These are phyloP conservation scores for Boletus sp. DNA, from an alignment of 768 basidiomycete genomes.

Conservation along the genomic window DNA sequence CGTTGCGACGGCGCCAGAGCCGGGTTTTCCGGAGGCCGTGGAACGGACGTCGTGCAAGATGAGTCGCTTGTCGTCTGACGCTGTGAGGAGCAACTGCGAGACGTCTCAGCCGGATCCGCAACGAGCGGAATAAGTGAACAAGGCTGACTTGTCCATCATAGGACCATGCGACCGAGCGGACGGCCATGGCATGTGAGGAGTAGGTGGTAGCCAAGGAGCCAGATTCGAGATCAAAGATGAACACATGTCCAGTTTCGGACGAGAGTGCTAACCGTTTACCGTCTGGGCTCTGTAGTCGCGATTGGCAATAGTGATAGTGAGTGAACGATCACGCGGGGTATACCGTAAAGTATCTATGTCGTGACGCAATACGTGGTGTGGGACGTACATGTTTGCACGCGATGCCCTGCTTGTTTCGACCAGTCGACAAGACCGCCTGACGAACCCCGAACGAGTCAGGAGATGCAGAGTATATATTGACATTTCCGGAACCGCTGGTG, in stretches of 20 bases:
- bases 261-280: conserved; percentile 79
- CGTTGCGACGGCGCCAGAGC: conserved; percentile 78
- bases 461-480: conserved; percentile 69
- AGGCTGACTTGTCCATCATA: conserved; percentile 75
- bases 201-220: conserved; percentile 64
- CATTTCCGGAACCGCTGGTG: conserved; percentile 66
- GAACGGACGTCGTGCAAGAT: conserved; percentile 86
- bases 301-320: neutral
- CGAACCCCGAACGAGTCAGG: conserved; percentile 63
- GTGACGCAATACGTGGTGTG: neutral
- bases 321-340: neutral
- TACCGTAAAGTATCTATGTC: neutral
- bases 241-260: conserved; percentile 84
- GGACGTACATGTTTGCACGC: conserved; percentile 61
- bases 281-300: conserved; percentile 70
- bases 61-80: conserved; percentile 90
- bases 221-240: conserved; percentile 77
- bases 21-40: conserved; percentile 52
- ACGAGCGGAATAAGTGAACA: neutral
- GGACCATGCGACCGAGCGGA: conserved; percentile 86
- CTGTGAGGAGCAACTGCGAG: conserved; percentile 77
- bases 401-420: conserved; percentile 77
- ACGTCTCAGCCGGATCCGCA: neutral
- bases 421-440: conserved; percentile 57
- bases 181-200: conserved; percentile 86